Conservation (phyloP, 1,284 basidiomycete species). For the Leccinum subspadiceum region DNA sequence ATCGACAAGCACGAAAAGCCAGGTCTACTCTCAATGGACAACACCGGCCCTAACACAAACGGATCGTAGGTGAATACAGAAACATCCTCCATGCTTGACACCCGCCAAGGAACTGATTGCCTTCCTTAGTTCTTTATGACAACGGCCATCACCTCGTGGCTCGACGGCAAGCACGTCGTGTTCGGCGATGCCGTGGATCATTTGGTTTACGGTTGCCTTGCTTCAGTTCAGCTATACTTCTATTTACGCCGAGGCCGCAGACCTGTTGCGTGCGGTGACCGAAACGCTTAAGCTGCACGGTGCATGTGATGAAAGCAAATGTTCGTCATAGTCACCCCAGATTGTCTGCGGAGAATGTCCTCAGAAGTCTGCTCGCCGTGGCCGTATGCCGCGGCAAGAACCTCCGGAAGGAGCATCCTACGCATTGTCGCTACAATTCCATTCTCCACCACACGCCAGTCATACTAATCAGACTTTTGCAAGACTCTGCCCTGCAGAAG, state of each 20-base stretch:
- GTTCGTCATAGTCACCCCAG: too few species aligned
- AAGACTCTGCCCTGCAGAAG: conserved; percentile 55
- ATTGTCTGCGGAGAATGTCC: too few species aligned
- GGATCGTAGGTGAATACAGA: conserved; percentile 56
- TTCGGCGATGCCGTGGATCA: too few species aligned
- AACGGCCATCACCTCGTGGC: conserved; percentile 75
- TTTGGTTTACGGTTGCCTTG: conserved; percentile 70
- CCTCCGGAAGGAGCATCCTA: conserved; percentile 40
- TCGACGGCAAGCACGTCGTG: conserved; percentile 63
- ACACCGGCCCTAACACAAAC: conserved; percentile 70
- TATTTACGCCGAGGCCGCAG: conserved; percentile 70
- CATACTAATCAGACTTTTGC: conserved; percentile 57
- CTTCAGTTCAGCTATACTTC: conserved; percentile 61
- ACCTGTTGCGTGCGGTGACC: conserved; percentile 61
- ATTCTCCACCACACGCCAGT: conserved; percentile 53
- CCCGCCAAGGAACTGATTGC: background rate
- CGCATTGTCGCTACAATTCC: conserved; percentile 69
- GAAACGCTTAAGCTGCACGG: conserved; percentile 65
- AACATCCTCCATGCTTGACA: background rate
- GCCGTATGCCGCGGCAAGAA: conserved; percentile 35
- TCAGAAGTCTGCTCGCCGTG: too few species aligned
- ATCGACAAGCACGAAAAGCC: conserved; percentile 72
- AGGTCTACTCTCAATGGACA: conserved; percentile 92
- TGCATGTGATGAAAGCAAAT: conserved; percentile 46
- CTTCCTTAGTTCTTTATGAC: conserved; percentile 78